Evolutionary conservation across 2,329 filamentous ascomycete species (phyloP), one percentile per base, ranked within the genome.

Genomic region (Botrytis fragariae): DNA sequence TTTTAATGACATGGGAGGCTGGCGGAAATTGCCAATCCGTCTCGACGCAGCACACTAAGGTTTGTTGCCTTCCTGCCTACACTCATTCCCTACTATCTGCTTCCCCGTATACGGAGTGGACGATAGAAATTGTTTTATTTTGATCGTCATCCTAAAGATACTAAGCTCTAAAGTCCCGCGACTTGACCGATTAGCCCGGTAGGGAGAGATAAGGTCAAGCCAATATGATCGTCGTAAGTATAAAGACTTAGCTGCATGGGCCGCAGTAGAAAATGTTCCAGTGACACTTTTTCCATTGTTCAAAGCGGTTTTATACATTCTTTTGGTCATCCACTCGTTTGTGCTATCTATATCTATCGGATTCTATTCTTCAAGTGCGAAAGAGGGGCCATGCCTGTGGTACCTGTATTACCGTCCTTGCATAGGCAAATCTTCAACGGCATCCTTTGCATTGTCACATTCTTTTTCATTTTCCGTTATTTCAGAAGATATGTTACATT

Each of bases 391-490:
- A 73, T 70, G 59, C 7, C 65, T 22, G 57, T 44, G 35, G 37
- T 61, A 12, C 72, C 72, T 35, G 67, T 63, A 35, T 8, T 73
- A 39, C 72, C 72, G 6, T 60, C 72, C 8, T 25, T 65, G 51
- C 44, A 12, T 12, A 62, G 69, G 39, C 74, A 75, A 54, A 37
- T 71, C n/a, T 32, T 68, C 45, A 75, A 75, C 44, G 29, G 65
- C 35, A 62, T 74, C 6, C 45, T 75, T 10, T 75, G 74, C 60
- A n/a, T 75, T 9, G 45, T 67, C n/a, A 68, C 29, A 35, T 74
- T 75, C 42, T 61, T 72, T 29, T 42, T 68, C 20, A 71, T 75
- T 22, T 75, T 72, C 44, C 16, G 71, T 35, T 75, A 75, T 73
- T 69, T 74, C 60, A 61, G 64, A 51, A 63, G 65, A 67, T 72